Conservation (phyloP, 106 monocot species). For the Ottelia alismoides region DNA sequence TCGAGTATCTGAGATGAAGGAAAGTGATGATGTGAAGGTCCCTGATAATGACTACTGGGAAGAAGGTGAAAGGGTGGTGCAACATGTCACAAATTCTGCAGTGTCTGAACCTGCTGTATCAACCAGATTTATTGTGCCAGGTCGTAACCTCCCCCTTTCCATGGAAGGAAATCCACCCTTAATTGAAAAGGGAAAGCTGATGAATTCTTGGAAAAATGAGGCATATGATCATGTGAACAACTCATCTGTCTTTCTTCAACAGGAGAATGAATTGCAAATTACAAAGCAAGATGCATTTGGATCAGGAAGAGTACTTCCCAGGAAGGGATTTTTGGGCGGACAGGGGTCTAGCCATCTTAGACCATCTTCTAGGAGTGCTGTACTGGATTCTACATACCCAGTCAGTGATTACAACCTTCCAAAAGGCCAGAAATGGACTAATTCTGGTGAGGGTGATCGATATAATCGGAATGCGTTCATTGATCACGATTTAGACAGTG, state of each 20-base stretch:
- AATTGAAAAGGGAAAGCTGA: constrained; percentile 29
- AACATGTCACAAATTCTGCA: constrained; percentile 29
- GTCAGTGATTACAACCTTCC: constrained; percentile 22
- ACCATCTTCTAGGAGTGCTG: constrained; percentile 32
- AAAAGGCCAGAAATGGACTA: constrained; percentile 37
- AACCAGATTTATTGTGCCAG: constrained; percentile 28
- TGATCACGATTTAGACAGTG: constrained; percentile 43
- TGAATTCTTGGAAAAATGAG: constrained; percentile 31
- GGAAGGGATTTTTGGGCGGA: constrained; percentile 27
- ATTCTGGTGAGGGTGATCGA: constrained; percentile 23
- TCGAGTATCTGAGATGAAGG: constrained; percentile 10
- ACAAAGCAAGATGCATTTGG: constrained; percentile 34
- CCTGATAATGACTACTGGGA: constrained; percentile 36
- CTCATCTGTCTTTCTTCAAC: constrained; percentile 13
- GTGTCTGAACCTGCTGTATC: constrained; percentile 28
- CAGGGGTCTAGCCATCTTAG: constrained; percentile 14
- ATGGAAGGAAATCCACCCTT: constrained; percentile 31
- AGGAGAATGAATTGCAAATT: constrained; percentile 18
- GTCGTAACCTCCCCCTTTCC: constrained; percentile 20
- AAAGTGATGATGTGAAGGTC: constrained; percentile 17
- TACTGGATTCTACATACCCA: constrained; percentile 14
- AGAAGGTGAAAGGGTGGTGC: constrained; percentile 49
- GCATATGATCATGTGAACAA: constrained; percentile 19
- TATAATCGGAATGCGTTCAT: constrained; percentile 29
- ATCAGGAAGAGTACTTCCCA: constrained; percentile 21